Evolutionary conservation across 1,284 basidiomycete species (phyloP), one percentile per base, ranked within the genome.

Genomic region (Sparassis latifolia): DNA sequence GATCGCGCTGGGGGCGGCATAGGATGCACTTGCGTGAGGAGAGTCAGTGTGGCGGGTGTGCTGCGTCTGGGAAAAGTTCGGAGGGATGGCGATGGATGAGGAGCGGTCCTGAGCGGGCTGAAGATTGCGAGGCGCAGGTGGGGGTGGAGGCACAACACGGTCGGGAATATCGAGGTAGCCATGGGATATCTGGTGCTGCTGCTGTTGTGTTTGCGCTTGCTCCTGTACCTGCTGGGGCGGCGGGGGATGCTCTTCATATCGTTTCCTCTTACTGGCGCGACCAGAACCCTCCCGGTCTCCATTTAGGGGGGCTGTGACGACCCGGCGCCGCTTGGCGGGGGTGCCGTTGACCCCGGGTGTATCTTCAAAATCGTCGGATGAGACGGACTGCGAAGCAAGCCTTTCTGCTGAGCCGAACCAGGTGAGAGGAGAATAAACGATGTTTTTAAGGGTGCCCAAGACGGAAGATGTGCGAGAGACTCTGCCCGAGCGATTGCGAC

Each of bases 111-210:
- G 56, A 10, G 31, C 29, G 9, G 49, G 44, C 40, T 45, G 52
- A 7, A 44, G 53, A n/a, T 46, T 47, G 29, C 54, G 51, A 27
- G 52, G 53, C 30, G 49, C 29, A 5, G 50, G 33, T 5, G 45
- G 27, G 3, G 49, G 47, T 29, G 44, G 47, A 45, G 52, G 31
- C 28, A 20, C 20, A 20, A 20, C 20, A 20, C 20, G 20, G 20
- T 20, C 20, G 20, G 64, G 62, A 28, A 64, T 59, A 47, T 66
- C 66, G 52, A 66, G 66, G 52, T 66, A 67, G 40, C 45, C 48
- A n/a, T 41, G 39, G 5, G 44, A 20, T 10, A 35, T 33, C 31
- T 31, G 4, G 4, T 4, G n/a, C 12, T 31, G 39, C 20, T 9
- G 32, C 7, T 7, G 12, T 12, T 6, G 12, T 37, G 35, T 12